Base-by-base conservation (phyloP, 768 basidiomycete genomes). In the Boletus sensibilis region DNA sequence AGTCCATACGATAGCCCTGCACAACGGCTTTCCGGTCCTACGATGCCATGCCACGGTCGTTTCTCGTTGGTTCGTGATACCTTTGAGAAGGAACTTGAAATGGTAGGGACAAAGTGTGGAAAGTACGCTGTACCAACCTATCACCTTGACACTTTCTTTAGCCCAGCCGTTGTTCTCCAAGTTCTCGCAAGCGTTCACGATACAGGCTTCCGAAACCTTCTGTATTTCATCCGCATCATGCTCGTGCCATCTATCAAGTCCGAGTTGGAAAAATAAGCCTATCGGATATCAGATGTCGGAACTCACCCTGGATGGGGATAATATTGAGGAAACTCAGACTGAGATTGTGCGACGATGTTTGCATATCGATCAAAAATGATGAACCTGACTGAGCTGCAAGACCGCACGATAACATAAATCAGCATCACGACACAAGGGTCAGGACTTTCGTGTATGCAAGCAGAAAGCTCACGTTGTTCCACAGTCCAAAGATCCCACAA, bases 1-100 rank as follows among this genome's bases (percentile, higher is more conserved):
- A 57, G 90, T 87, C 97, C 97, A 99, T 12, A 98, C 97, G 64
- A 99, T 90, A 23, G 93, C 92, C 51, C 79, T 84, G 74, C 91
- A 92, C 5, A 97, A 72, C 0, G 94, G 89, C 71, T 90, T 88
- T 41, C 97, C 97, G 0, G 94, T 95, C 67, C 79, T 81, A 57
- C 88, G 83, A 68, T 90, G 91, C 97, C 97, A 98, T 18, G 86
- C 90, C 31, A 98, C 86, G 3, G 94, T 85, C 1, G 97, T 98
- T 73, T 98, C 97, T 52, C 97, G 87, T 74, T 98, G 96, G 69
- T 98, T 99, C 40, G 96, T 98, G 74, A 98, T 92, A 25, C 95
- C 90, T 88, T 57, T 46, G 47, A 23, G 16, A 55, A 57, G 44
- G 25, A 41, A 25, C 29, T 9, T 50, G 40, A 56, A 45, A 61